Percentiles rank a stretch among this genome's conserved stretches.
These are phyloP conservation scores for Fusarium keratoplasticum DNA, from an alignment of 2,329 filamentous ascomycete species.

Conservation along the genomic window DNA sequence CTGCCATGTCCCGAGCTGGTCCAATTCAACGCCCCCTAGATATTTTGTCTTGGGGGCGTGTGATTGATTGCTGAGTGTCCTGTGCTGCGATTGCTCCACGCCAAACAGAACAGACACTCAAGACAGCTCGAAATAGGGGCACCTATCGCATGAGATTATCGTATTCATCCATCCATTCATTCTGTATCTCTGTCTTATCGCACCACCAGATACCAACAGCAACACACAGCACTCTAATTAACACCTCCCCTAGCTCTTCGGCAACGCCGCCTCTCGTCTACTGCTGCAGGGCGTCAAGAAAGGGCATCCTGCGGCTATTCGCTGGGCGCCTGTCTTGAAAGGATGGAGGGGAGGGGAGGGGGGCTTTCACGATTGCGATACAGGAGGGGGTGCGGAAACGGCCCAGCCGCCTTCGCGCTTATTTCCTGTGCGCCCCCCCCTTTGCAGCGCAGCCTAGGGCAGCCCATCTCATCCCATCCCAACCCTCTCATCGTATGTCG, in stretches of 20 bases:
- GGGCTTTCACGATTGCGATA: background rate
- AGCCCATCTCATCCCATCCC: background rate
- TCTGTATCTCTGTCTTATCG: background rate
- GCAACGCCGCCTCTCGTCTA: constrained; percentile 14
- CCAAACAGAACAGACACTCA: background rate
- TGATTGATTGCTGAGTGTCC: background rate
- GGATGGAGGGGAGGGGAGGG: background rate
- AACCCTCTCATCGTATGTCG: constrained; percentile 2
- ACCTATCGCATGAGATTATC: background rate
- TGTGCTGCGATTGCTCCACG: background rate
- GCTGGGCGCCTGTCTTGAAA: background rate
- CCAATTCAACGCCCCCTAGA: constrained; percentile 4
- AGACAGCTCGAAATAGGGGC: background rate
- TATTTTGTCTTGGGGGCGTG: background rate
- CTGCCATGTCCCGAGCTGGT: constrained; percentile 1
- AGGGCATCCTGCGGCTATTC: constrained; percentile 25
- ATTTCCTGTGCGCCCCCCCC: constrained; percentile 3
- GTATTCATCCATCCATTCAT: background rate
- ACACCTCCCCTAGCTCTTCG: constrained; percentile 1
- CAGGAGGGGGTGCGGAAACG: constrained; percentile 19
- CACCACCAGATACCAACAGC: background rate
- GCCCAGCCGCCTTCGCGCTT: constrained; percentile 34
- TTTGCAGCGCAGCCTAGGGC: background rate
- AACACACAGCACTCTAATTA: background rate
- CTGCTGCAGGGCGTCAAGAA: constrained; percentile 3